Percentiles rank a stretch among this genome's conserved stretches.
Evolutionary conservation across 371 early-diverging fungal genomes (phyloP).

Genomic region (Apophysomyces sp.): DNA sequence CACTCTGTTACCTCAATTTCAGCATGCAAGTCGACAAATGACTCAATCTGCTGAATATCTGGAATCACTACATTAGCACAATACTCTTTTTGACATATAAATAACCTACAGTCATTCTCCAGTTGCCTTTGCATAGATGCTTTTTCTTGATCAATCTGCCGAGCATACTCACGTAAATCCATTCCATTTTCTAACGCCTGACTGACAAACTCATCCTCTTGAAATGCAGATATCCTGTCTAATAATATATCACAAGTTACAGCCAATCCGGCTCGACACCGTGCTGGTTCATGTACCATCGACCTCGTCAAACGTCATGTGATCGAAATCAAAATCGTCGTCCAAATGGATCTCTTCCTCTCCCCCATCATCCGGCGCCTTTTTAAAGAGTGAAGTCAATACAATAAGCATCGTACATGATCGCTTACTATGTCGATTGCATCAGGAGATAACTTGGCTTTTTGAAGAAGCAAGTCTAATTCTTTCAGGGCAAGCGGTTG

Average conservation of each 20-base stretch:
- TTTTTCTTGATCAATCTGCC: constrained; percentile 74
- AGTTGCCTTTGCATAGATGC: constrained; percentile 66
- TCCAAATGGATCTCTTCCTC: constrained; percentile 15
- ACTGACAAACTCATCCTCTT: constrained; percentile 80
- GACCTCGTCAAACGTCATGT: constrained; percentile 53
- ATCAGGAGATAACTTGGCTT: not conserved
- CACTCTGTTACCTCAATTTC: constrained; percentile 58
- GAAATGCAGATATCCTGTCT: constrained; percentile 65
- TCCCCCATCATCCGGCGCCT: not conserved
- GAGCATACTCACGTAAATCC: constrained; percentile 86
- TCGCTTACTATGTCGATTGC: not conserved
- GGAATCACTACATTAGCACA: not conserved
- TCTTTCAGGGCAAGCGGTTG: constrained; percentile 14
- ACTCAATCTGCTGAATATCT: constrained; percentile 69
- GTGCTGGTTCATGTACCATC: constrained; percentile 36
- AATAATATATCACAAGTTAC: not conserved
- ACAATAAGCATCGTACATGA: not conserved
- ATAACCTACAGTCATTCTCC: constrained; percentile 67
- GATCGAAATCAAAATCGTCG: constrained; percentile 39
- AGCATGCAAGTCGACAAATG: constrained; percentile 69
- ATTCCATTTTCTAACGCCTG: constrained; percentile 80
- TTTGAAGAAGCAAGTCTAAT: constrained; percentile 31
- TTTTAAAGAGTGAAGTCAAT: not conserved
- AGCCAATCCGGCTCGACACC: not conserved
- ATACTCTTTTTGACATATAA: not conserved